Evolutionary conservation across 2,329 filamentous ascomycete genomes (phyloP).

Genomic region (Calycina marina): DNA sequence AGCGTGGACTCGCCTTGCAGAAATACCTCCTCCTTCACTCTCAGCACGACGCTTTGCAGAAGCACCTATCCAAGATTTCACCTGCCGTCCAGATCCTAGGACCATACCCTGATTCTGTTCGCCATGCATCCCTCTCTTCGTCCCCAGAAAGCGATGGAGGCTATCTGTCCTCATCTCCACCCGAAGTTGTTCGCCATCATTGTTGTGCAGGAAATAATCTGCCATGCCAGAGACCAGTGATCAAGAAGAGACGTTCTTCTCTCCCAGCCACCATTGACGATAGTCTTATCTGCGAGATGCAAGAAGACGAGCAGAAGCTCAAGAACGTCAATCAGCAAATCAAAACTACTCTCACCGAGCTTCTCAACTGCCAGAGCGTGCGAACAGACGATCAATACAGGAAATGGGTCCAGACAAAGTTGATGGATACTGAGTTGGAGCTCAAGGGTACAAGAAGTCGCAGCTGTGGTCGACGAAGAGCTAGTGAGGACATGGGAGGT

Average conservation of each 20-base stretch:
- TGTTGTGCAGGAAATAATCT: constrained; percentile 4
- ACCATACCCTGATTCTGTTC: constrained; percentile 1
- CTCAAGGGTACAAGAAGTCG: constrained; percentile 18
- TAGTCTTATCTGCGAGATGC: constrained; percentile 11
- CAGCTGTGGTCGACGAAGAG: constrained; percentile 14
- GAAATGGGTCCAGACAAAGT: constrained; percentile 33
- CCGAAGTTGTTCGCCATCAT: constrained; percentile 5
- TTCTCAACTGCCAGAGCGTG: constrained; percentile 37
- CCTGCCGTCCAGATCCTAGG: constrained; percentile 4
- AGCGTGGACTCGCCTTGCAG: constrained; percentile 22
- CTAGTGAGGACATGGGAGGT: constrained; percentile 6
- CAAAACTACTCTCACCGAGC: constrained; percentile 36
- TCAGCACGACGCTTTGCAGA: constrained; percentile 22
- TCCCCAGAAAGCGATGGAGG: constrained; percentile 8
- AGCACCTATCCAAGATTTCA: constrained; percentile 18
- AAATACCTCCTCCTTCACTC: constrained; percentile 24
- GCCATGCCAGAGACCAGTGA: constrained; percentile 3
- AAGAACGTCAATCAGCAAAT: constrained; percentile 35
- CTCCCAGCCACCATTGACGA: constrained; percentile 17
- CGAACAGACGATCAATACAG: constrained; percentile 30
- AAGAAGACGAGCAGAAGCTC: constrained; percentile 24
- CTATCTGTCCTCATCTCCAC: constrained; percentile 2
- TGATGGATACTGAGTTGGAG: constrained; percentile 39
- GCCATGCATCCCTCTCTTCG: constrained; percentile 10
- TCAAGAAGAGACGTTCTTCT: constrained; percentile 9